Base-by-base conservation (phyloP, 305 asterid species). In the Petunia hybrid region DNA sequence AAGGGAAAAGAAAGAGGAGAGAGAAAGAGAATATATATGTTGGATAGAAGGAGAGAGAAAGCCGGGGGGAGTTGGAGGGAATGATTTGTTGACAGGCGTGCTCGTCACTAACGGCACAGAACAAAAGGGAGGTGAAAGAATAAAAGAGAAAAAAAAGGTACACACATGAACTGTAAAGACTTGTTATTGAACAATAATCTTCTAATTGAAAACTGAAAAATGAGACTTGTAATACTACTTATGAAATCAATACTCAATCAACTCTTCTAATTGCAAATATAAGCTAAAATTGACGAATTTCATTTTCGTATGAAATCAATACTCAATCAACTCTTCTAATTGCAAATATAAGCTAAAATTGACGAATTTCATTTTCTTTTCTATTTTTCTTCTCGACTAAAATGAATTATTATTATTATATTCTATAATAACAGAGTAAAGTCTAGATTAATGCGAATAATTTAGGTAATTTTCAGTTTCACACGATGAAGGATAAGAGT, bases 21-120 rank as follows among this genome's bases (percentile, higher is more conserved):
- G 62, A 79, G 68, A 57, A 75, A 57, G 59, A 64, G 35, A 69
- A 48, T 59, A 62, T 43, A 67, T 79, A 71, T 38, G 78, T 71
- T 70, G 48, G 48, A 61, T 84, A 42, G 71, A 59, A 75, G 16
- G 71, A 78, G 76, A 82, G 78, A 66, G 75, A 59, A 48, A 43
- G 38, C 36, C 70, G 80, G 83, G 80, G 73, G 78, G 84, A 22
- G 31, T 82, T 84, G 91, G 88, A 89, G 85, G 90, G 90, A 89
- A 91, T 85, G 89, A 74, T 74, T 74, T 74, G 36, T 59, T 74
- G 93, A 90, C 92, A 87, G 89, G 82, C 89, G 85, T 91, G 93
- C 95, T 83, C 67, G 86, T 85, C 91, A 87, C 90, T 81, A 88
- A 89, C 89, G 82, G 87, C 84, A 86, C 84, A 92, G 80, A 84